Evolutionary conservation across 2,329 filamentous ascomycete genomes (phyloP).

Genomic region (Trichoderma breve): DNA sequence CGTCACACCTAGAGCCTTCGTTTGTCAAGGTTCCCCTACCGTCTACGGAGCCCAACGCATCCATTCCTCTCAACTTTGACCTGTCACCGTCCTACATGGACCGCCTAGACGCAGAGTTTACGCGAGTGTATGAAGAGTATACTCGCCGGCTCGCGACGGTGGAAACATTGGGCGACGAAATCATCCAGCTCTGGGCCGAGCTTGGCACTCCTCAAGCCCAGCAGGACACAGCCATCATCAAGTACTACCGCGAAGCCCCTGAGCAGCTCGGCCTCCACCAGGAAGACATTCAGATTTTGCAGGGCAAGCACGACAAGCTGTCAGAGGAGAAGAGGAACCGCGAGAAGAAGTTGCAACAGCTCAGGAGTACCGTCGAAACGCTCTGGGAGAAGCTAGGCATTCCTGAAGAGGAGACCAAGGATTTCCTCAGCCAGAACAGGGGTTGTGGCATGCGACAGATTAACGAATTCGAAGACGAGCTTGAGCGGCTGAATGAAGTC

Average conservation of each 20-base stretch:
- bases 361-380: constrained; percentile 73
- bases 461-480: constrained; percentile 93
- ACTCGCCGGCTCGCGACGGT: constrained; percentile 76
- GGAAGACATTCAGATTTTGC: constrained; percentile 74
- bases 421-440: constrained; percentile 81
- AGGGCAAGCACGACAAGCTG: constrained; percentile 74
- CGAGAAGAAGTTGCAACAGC: constrained; percentile 72
- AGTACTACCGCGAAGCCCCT: constrained; percentile 84
- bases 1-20: constrained; percentile 85
- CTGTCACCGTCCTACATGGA: constrained; percentile 88
- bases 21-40: constrained; percentile 86
- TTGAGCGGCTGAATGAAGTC: constrained; percentile 80
- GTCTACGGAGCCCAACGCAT: constrained; percentile 72
- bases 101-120: constrained; percentile 85
- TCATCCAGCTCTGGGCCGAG: constrained; percentile 94
- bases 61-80: constrained; percentile 80
- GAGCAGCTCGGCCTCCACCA: constrained; percentile 92
- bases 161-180: constrained; percentile 72
- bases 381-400: constrained; percentile 88
- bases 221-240: constrained; percentile 82
- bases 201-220: constrained; percentile 91
- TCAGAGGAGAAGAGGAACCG: constrained; percentile 83
- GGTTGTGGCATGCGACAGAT: constrained; percentile 89
- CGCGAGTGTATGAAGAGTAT: constrained; percentile 95
- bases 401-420: constrained; percentile 77